Evolutionary conservation across 129 eudicot genomes (phyloP), one percentile per base, ranked within the genome.

Genomic region (Artemisia annua): DNA sequence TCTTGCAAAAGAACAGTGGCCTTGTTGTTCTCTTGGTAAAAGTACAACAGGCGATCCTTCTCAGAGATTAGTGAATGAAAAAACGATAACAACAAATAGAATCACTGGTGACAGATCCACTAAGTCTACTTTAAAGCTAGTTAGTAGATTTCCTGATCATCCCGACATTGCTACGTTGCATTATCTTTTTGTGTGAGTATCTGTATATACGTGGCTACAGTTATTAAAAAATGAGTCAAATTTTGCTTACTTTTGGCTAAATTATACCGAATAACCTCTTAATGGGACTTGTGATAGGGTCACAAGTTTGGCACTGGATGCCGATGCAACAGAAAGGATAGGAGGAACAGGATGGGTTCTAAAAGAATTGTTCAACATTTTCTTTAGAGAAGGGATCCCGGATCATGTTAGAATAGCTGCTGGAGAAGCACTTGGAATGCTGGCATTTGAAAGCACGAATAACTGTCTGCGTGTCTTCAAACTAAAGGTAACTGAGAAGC

Each of bases 101-200:
- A n/a, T n/a, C n/a, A n/a, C 78, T 66, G 18, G 58, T 73, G 71
- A 58, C 91, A 92, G 98, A 86, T 85, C 88, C 76, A 87, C 70
- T 5, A 78, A 70, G 16, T 84, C 92, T 58, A 96, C 98, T 19
- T 46, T 93, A 85, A 82, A 89, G 78, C 83, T 93, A 17, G 79
- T 87, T 12, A 82, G 79, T 67, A 66, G 83, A 82, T 93, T 85
- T 77, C 85, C 89, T 26, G 83, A 93, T 79, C 88, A 83, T 79
- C 96, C 98, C 11, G 85, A 87, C 22, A 81, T 93, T 71, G 89
- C 76, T 65, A 93, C 96, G 48, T 79, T 93, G 79, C 98, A 93
- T 79, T 96, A 93, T 77, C 84, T 84, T 68, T 93, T 93, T 86
- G 86, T 81, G 98, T 93, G 76, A 48, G 60, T 74, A 39, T 39